Percentiles rank a stretch among this genome's conserved stretches.
Evolutionary conservation across 805 yeast species (phyloP).

Genomic region (Alloascoidea africana): DNA sequence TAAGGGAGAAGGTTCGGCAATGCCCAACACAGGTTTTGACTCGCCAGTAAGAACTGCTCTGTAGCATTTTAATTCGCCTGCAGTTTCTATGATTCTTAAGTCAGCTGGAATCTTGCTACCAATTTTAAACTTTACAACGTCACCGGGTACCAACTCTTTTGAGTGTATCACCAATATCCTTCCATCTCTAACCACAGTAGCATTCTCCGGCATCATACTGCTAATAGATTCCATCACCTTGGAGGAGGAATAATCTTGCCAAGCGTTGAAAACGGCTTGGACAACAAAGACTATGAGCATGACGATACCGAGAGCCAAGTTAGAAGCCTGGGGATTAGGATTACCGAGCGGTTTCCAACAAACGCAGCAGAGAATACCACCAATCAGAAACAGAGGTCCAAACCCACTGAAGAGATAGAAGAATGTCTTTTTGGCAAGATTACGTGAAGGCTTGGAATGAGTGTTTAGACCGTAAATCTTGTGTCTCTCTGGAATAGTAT

Average conservation of each 20-base stretch:
- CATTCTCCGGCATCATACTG: constrained; percentile 54
- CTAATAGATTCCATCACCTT: constrained; percentile 65
- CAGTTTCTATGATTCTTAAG: constrained; percentile 21
- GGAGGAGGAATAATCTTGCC: constrained; percentile 63
- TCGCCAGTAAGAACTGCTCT: constrained; percentile 33
- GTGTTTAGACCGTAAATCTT: too few relatives aligned
- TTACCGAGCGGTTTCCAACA: constrained; percentile 33
- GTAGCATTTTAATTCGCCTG: constrained; percentile 24
- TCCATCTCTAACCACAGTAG: constrained; percentile 50
- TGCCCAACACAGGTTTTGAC: constrained; percentile 32
- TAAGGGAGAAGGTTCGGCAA: constrained; percentile 51
- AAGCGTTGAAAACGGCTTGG: constrained; percentile 51
- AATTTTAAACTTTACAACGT: constrained; percentile 22
- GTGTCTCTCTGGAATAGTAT: too few relatives aligned
- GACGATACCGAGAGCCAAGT: constrained; percentile 51
- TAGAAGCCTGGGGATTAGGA: constrained; percentile 72
- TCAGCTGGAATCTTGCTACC: constrained; percentile 33
- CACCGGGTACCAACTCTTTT: constrained; percentile 37
- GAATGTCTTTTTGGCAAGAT: too few relatives aligned
- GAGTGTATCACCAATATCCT: constrained; percentile 42
- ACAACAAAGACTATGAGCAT: constrained; percentile 61
- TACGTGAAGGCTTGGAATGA: too few relatives aligned
- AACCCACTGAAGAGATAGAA: constrained; percentile 33
- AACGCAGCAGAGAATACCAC: constrained; percentile 26
- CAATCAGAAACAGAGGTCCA: constrained; percentile 25